Evolutionary conservation across 2,329 filamentous ascomycete genomes (phyloP).

Genomic region (Trichoderma sp.): DNA sequence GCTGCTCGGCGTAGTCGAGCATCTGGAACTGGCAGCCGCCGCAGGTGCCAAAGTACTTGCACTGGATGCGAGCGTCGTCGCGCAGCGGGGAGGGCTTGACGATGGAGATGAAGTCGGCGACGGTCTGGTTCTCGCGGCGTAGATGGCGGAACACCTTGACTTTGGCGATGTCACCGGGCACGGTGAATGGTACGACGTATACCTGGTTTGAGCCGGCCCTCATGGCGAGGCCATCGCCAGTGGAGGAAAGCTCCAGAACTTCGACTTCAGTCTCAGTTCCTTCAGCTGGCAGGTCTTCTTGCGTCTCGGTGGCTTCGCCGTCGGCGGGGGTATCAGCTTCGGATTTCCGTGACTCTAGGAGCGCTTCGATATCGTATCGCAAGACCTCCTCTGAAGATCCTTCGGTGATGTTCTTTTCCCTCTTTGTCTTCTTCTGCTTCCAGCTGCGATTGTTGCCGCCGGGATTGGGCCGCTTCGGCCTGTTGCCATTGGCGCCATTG

Average conservation of each 20-base stretch:
- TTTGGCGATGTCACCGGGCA: slow-evolving; percentile 77
- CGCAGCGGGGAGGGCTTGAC: slow-evolving; percentile 69
- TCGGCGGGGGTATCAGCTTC: slow-evolving; percentile 30
- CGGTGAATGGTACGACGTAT: slow-evolving; percentile 84
- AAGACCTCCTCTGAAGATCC: slow-evolving; percentile 67
- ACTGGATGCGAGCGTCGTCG: slow-evolving; percentile 73
- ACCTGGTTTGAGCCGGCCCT: slow-evolving; percentile 61
- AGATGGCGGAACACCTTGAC: slow-evolving; percentile 78
- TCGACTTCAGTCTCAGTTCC: slow-evolving; percentile 78
- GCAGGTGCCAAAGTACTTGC: slow-evolving; percentile 83
- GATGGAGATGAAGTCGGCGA: slow-evolving; percentile 80
- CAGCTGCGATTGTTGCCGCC: slow-evolving; percentile 25
- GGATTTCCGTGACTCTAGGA: slow-evolving; percentile 45
- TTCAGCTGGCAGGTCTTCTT: slow-evolving; percentile 55
- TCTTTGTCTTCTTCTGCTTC: slow-evolving; percentile 54
- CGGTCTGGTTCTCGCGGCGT: slow-evolving; percentile 62
- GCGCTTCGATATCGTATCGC: slow-evolving; percentile 56
- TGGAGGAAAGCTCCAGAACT: slow-evolving; percentile 82
- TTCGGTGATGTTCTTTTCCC: slow-evolving; percentile 57
- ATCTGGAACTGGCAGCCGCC: slow-evolving; percentile 97
- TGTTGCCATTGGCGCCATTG: slow-evolving; percentile 16
- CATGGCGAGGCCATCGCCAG: slow-evolving; percentile 82
- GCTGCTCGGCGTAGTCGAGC: slow-evolving; percentile 83
- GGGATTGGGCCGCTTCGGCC: slow-evolving; percentile 26
- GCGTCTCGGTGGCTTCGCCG: slow-evolving; percentile 6